A percentile compares a stretch with the other conserved stretches of the same genome.
These are phyloP conservation scores for Vanderwaltozyma tropicalis DNA, from an alignment of 805 yeast species.

Conservation along the genomic window DNA sequence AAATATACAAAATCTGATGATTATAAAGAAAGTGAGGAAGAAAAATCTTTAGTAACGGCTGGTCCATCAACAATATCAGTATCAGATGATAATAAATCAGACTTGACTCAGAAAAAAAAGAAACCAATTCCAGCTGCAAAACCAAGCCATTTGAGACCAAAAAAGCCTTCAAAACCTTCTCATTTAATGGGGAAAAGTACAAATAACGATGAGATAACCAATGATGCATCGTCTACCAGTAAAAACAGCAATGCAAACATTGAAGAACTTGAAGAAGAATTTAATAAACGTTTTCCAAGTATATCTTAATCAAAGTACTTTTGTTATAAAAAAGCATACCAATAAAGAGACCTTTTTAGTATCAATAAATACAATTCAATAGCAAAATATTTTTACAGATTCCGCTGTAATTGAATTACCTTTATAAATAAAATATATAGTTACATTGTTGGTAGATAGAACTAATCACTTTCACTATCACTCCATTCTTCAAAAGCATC, in stretches of 20 bases:
- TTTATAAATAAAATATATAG: too few relatives aligned
- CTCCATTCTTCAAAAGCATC: conserved; percentile 68
- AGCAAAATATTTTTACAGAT: too few relatives aligned
- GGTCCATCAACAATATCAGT: not conserved
- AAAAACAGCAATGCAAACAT: conserved; percentile 14
- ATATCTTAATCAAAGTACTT: too few relatives aligned
- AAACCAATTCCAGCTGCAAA: conserved; percentile 45
- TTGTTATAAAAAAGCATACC: too few relatives aligned
- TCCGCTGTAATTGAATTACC: too few relatives aligned
- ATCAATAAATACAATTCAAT: too few relatives aligned
- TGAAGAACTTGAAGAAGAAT: conserved; percentile 49
- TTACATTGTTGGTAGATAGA: too few relatives aligned
- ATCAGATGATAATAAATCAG: conserved; percentile 1
- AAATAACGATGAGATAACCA: too few relatives aligned
- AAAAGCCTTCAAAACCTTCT: conserved; percentile 39
- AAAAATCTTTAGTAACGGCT: conserved; percentile 1
- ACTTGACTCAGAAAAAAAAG: conserved; percentile 9
- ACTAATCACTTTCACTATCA: conserved; percentile 28
- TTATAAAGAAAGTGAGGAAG: not conserved
- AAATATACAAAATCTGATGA: conserved; percentile 42
- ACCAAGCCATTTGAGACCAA: conserved; percentile 28
- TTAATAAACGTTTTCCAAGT: conserved; percentile 52
- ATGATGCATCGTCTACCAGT: too few relatives aligned
- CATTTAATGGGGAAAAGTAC: conserved; percentile 3
- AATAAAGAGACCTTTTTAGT: too few relatives aligned